Conservation (phyloP, 495 filamentous ascomycete genomes). For the Chaetomium cochliodes region DNA sequence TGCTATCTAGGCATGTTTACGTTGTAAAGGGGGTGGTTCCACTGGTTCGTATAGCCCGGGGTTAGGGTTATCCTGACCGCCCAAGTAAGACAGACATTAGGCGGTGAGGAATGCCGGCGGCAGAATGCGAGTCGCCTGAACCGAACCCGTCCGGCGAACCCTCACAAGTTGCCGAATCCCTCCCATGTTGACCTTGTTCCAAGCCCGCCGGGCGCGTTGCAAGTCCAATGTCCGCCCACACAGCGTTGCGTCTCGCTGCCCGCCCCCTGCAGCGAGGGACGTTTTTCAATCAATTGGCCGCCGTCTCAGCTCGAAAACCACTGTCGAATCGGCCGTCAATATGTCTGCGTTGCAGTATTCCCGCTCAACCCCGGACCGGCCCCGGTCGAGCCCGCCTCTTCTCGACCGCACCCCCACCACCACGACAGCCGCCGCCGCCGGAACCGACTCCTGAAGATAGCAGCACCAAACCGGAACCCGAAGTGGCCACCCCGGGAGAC, state of each 20-base stretch:
- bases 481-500: not conserved
- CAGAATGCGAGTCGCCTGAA: slow-evolving; percentile 13
- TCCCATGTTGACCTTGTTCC: not conserved
- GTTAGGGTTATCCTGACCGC: slow-evolving; percentile 19
- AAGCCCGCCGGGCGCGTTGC: slow-evolving; percentile 16
- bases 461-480: slow-evolving; percentile 7
- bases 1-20: too few species aligned
- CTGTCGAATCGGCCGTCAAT: slow-evolving; percentile 3
- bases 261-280: slow-evolving; percentile 27
- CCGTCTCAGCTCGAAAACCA: slow-evolving; percentile 3
- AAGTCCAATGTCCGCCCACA: slow-evolving; percentile 34
- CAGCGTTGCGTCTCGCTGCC: slow-evolving; percentile 34
- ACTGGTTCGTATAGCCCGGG: slow-evolving; percentile 4
- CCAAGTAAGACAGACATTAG: not conserved
- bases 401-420: slow-evolving; percentile 28
- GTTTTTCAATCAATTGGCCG: slow-evolving; percentile 25
- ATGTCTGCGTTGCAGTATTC: slow-evolving; percentile 24
- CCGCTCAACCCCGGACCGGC: not conserved
- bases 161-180: not conserved
- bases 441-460: slow-evolving; percentile 1
- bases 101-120: slow-evolving; percentile 11
- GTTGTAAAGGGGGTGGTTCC: too few species aligned
- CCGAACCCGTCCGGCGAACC: not conserved
- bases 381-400: slow-evolving; percentile 16
- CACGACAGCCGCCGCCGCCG: slow-evolving; percentile 9